Evolutionary conservation across 2,329 filamentous ascomycete species (phyloP).

Genomic region (Colletotrichum siamense): DNA sequence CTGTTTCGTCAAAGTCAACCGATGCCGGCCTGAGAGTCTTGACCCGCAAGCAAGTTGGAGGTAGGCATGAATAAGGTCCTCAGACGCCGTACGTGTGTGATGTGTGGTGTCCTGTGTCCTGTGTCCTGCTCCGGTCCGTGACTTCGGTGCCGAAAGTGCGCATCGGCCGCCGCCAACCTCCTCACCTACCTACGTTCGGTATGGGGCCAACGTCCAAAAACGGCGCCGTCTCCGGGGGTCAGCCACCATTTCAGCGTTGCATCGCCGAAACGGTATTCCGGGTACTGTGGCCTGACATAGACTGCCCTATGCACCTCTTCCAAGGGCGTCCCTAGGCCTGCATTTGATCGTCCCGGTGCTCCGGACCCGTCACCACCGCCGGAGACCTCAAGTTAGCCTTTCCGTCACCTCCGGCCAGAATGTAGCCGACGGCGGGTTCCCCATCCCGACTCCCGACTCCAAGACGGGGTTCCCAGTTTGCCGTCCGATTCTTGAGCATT

Average conservation of each 20-base stretch:
- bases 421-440: background rate
- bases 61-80: background rate
- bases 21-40: background rate
- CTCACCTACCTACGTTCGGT: background rate
- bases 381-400: background rate
- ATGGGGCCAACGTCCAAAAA: background rate
- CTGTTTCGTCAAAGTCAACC: background rate
- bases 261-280: constrained; percentile 5
- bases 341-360: constrained; percentile 10
- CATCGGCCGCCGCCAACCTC: background rate
- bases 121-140: background rate
- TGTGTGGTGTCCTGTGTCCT: background rate
- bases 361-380: background rate
- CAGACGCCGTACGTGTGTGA: background rate
- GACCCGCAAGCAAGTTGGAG: background rate
- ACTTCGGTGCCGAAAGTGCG: constrained; percentile 8
- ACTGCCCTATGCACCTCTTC: constrained; percentile 1
- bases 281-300: background rate
- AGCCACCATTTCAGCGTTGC: background rate
- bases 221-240: constrained; percentile 7
- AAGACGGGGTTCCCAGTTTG: background rate
- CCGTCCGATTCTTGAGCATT: background rate
- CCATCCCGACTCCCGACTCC: background rate
- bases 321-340: constrained; percentile 13
- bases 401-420: background rate